Base-by-base conservation (phyloP, 2,329 filamentous ascomycete genomes). In the Purpureocillium takamizusanense region DNA sequence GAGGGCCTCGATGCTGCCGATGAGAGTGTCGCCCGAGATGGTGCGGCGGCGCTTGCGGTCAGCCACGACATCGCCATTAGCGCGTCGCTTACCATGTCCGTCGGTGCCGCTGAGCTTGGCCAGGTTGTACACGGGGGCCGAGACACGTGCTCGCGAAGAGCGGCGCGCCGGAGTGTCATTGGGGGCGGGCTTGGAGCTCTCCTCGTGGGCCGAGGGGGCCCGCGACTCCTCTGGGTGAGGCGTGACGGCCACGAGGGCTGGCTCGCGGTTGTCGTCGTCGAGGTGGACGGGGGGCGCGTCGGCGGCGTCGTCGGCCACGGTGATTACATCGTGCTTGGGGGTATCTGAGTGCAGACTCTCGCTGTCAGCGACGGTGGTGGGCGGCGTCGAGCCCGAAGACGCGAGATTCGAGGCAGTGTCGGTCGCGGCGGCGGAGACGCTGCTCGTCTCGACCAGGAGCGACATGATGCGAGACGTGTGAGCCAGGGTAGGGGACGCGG, bases 81-180 rank as follows among this genome's bases (percentile, higher is more conserved):
- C 56, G 58, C 62, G 69, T 60, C 62, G 70, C 48, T 71, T 75
- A 36, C 71, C 77, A 47, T 82, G 78, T 32, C 72, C 67, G 21
- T 72, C 69, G 35, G 76, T 83, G 47, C 79, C 78, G 41, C 69
- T 72, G 37, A 83, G 65, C 49, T 74, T 70, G 46, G 76, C 68
- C 13, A 83, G 61, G 50, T 86, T 86, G 61, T 86, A 86, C 13
- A 79, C 73, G 11, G 74, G 70, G 14, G 76, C 63, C 38, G 67
- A 70, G n/a, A 61, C 51, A 44, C 74, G 70, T 29, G 68, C 63
- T 51, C 80, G 74, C 48, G 70, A 71, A 43, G 73, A 67, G 40
- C 77, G 73, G 39, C 54, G 51, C 36, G 56, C 48, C n/a, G 60
- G 47, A 5, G 21, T 25, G 21, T 25, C 21, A 10, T 10, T 25